Evolutionary conservation across 176 grass and related monocot species (phyloP).

Genomic region (Oryza longistaminata): DNA sequence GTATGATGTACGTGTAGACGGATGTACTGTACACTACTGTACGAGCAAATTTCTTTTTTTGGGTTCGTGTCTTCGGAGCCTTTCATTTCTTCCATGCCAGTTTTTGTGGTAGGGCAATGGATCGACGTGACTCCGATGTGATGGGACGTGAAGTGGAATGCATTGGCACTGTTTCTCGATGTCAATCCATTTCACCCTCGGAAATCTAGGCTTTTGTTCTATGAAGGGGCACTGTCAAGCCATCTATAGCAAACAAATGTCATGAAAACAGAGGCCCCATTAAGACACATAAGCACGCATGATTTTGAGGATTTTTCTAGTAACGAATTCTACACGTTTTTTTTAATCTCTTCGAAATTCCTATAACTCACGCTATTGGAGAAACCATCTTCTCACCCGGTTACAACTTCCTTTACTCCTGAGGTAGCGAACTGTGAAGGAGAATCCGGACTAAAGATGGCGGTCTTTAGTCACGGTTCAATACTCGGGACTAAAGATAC

Average conservation of each 20-base stretch:
- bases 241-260: neutral
- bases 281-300: too few relatives aligned
- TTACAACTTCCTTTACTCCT: too few relatives aligned
- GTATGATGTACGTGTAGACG: neutral
- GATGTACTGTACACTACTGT: conserved; percentile 9
- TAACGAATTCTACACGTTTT: too few relatives aligned
- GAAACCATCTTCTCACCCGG: too few relatives aligned
- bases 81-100: neutral
- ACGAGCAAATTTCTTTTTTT: neutral
- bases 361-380: too few relatives aligned
- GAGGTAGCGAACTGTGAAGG: too few relatives aligned
- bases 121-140: neutral
- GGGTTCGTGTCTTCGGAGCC: neutral
- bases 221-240: neutral
- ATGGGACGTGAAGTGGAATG: conserved; percentile 22
- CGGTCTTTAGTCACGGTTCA: too few relatives aligned
- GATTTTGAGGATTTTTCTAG: too few relatives aligned
- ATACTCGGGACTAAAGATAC: too few relatives aligned
- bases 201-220: neutral
- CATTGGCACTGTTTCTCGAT: conserved; percentile 24
- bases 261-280: too few relatives aligned
- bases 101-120: neutral
- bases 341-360: too few relatives aligned
- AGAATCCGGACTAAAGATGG: too few relatives aligned
- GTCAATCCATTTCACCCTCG: neutral